Conservation (phyloP, 2,329 filamentous ascomycete genomes). For the Dactylellina leptospora region DNA sequence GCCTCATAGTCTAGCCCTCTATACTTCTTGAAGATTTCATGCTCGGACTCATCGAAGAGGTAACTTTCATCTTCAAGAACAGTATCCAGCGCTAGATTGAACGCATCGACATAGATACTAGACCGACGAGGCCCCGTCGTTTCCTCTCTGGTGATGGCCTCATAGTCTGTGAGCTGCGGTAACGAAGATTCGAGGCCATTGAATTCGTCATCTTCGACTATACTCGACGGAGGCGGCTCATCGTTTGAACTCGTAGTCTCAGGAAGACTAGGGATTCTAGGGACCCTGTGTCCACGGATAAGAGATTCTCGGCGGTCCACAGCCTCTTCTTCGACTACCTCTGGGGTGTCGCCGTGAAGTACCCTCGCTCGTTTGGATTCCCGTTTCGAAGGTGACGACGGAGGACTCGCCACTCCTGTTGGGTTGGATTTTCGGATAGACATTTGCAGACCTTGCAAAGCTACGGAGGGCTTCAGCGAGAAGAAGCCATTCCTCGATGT, state of each 20-base stretch:
- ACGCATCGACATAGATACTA: slow-evolving; percentile 87
- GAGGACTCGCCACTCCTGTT: slow-evolving; percentile 36
- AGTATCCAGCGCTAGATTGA: slow-evolving; percentile 88
- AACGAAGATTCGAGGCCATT: slow-evolving; percentile 42
- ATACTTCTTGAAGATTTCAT: slow-evolving; percentile 80
- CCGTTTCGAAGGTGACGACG: slow-evolving; percentile 43
- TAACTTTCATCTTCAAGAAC: slow-evolving; percentile 89
- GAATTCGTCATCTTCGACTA: slow-evolving; percentile 37
- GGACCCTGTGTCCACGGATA: background rate
- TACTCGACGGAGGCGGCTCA: slow-evolving; percentile 29
- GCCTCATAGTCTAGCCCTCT: slow-evolving; percentile 77
- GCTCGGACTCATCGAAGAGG: slow-evolving; percentile 83
- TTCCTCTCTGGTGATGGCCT: slow-evolving; percentile 31
- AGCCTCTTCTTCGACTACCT: background rate
- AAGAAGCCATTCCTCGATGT: slow-evolving; percentile 3
- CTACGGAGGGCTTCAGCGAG: too few species aligned
- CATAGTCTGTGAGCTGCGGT: slow-evolving; percentile 38
- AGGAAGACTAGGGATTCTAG: background rate
- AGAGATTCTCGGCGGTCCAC: background rate
- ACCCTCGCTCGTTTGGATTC: slow-evolving; percentile 41
- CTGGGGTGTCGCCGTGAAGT: slow-evolving; percentile 11
- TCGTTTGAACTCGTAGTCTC: slow-evolving; percentile 29
- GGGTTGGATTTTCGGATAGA: slow-evolving; percentile 46
- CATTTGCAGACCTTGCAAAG: too few species aligned
- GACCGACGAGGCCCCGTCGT: slow-evolving; percentile 29